Evolutionary conservation across 169 alveolate genomes (phyloP).

Genomic region (Pseudocohnilembus persalinus): DNA sequence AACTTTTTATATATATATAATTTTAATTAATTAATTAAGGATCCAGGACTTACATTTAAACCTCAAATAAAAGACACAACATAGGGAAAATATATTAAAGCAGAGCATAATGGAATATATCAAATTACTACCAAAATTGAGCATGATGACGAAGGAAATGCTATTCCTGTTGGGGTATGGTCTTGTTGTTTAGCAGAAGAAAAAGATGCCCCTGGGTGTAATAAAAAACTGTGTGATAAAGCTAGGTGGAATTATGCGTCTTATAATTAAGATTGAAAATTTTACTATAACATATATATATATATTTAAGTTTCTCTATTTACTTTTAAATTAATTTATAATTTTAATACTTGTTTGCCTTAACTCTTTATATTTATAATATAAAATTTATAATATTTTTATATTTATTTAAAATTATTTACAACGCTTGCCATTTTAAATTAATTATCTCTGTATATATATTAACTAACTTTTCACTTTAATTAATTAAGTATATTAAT

Average conservation of each 20-base stretch:
- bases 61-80: constrained; percentile 23
- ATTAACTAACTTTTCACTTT: no score
- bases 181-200: constrained; percentile 38
- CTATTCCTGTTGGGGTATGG: constrained; percentile 34
- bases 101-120: constrained; percentile 38
- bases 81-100: constrained; percentile 18
- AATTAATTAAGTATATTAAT: no score
- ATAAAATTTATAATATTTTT: no score
- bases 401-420: no score
- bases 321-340: no score
- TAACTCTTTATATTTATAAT: no score
- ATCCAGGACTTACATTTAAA: constrained; percentile 28
- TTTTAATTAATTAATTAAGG: constrained; percentile 1
- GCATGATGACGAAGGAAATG: constrained; percentile 17
- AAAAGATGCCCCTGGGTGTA: constrained; percentile 35
- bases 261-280: neutral
- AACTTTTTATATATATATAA: neutral
- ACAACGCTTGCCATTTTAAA: no score
- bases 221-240: constrained; percentile 23
- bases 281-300: no score
- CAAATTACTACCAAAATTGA: neutral
- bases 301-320: no score
- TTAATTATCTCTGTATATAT: no score
- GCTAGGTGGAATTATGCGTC: constrained; percentile 48
- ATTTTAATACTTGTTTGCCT: no score